A percentile compares a stretch with the other conserved stretches of the same genome.
These are phyloP conservation scores for Parastagonospora avenae DNA, from an alignment of 2,329 filamentous ascomycete species.

Conservation along the genomic window DNA sequence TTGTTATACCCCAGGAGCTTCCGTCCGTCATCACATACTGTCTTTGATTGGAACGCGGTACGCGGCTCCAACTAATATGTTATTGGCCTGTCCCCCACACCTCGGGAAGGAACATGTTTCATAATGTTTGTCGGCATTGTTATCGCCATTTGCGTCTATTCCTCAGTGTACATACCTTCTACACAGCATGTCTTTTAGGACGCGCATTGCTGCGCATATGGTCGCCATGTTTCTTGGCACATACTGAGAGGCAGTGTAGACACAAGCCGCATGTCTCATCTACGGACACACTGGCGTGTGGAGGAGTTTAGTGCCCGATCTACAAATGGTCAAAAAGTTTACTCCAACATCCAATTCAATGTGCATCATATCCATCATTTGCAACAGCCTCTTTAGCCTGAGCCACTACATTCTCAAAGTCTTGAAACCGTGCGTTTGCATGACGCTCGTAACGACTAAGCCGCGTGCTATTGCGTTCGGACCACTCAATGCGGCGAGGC, in stretches of 20 bases:
- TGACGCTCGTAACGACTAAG: no score
- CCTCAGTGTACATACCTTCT: slow-evolving; percentile 1
- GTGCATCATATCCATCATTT: no score
- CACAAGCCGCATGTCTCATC: not conserved
- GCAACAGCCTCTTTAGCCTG: no score
- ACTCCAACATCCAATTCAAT: not conserved
- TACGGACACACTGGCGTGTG: not conserved
- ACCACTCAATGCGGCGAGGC: not conserved
- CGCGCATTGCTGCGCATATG: not conserved
- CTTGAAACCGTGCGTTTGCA: no score
- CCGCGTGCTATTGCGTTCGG: no score
- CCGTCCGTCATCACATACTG: slow-evolving; percentile 23
- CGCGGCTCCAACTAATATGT: slow-evolving; percentile 28
- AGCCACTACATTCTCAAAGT: no score
- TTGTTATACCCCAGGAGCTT: slow-evolving; percentile 29
- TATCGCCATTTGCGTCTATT: slow-evolving; percentile 3
- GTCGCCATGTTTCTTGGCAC: not conserved
- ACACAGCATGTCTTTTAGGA: not conserved
- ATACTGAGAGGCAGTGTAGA: not conserved
- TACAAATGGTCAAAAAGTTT: not conserved
- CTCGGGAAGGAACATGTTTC: no score
- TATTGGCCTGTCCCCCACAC: slow-evolving; percentile 5
- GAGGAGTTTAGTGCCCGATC: not conserved
- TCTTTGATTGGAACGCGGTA: slow-evolving; percentile 20
- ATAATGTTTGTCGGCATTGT: not conserved